These are phyloP conservation scores for Russula sp. DNA, from an alignment of 768 basidiomycete genomes.

Conservation along the genomic window DNA sequence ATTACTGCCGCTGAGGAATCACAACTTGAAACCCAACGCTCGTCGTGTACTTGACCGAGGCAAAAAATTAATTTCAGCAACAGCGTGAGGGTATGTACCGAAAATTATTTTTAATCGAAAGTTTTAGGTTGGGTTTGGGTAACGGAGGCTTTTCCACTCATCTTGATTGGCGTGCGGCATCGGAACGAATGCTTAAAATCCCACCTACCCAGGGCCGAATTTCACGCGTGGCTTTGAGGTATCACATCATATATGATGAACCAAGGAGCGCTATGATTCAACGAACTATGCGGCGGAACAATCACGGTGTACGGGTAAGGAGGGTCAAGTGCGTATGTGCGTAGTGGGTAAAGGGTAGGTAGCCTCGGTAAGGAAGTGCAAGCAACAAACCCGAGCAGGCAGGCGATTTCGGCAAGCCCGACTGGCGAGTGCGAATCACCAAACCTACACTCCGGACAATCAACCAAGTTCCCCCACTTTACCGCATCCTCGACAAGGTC, in stretches of 20 bases:
- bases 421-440: slow-evolving; percentile 23
- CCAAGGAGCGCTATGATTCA: slow-evolving; percentile 14
- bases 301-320: slow-evolving; percentile 3
- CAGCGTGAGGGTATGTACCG: background rate
- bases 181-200: background rate
- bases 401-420: slow-evolving; percentile 18
- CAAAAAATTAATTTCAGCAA: background rate
- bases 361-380: slow-evolving; percentile 1
- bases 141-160: background rate
- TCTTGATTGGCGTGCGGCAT: background rate
- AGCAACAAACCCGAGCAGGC: slow-evolving; percentile 2
- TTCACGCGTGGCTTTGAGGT: background rate
- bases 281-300: slow-evolving; percentile 3
- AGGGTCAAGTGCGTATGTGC: slow-evolving; percentile 1
- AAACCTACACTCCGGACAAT: slow-evolving; percentile 4
- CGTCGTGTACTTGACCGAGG: background rate
- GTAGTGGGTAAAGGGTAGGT: slow-evolving; percentile 4
- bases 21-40: background rate
- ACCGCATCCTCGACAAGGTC: slow-evolving; percentile 4
- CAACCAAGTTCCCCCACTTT: background rate
- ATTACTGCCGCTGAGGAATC: background rate
- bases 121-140: background rate
- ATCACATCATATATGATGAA: background rate
- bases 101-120: background rate
- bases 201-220: background rate